Conservation (phyloP, 1,284 basidiomycete species). For the Pterula multifida region DNA sequence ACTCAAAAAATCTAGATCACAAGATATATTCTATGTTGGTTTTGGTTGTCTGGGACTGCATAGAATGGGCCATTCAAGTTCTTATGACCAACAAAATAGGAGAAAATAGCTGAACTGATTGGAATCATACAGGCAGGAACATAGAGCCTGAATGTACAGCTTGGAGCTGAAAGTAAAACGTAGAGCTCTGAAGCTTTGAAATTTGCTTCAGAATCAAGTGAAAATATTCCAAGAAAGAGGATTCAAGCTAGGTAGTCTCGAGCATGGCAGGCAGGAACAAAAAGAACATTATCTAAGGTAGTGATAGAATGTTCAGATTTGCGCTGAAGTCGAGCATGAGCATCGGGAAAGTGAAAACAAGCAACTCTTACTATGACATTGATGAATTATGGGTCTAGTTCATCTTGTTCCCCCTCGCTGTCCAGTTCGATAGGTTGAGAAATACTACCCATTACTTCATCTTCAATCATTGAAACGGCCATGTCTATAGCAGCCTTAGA, state of each 20-base stretch:
- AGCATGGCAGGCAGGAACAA: not conserved
- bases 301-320: not conserved
- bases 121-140: too few species aligned
- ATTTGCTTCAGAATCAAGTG: too few species aligned
- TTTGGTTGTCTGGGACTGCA: too few species aligned
- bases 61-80: too few species aligned
- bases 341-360: not conserved
- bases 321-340: not conserved
- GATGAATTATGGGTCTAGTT: not conserved
- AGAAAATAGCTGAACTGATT: too few species aligned
- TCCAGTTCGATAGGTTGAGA: not conserved
- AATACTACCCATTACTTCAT: slow-evolving; percentile 28
- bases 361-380: not conserved
- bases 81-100: too few species aligned
- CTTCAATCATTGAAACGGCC: slow-evolving; percentile 47
- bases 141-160: too few species aligned
- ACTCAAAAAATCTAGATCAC: too few species aligned
- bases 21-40: too few species aligned
- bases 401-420: not conserved
- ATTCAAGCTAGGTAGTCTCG: not conserved
- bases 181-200: too few species aligned
- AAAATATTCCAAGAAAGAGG: too few species aligned
- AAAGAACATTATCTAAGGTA: not conserved
- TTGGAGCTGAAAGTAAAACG: too few species aligned
- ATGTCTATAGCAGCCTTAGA: slow-evolving; percentile 52